Evolutionary conservation across 257 asterid species (phyloP), one percentile per base, ranked within the genome.

Genomic region (Rehmannia glutinosa): DNA sequence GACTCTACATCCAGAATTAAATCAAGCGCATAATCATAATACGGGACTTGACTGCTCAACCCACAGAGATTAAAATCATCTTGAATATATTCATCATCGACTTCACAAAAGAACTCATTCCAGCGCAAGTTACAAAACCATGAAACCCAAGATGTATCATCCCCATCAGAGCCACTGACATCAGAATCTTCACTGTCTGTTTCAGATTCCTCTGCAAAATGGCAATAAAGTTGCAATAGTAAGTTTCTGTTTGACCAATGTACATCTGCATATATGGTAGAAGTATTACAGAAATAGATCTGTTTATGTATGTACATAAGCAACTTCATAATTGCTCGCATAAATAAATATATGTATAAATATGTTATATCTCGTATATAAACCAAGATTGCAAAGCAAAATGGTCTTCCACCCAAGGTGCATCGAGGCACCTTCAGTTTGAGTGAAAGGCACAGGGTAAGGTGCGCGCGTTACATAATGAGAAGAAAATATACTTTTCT

Each of bases 91-190:
- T 82, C 91, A 24, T 85, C 91, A 45, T 85, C 91, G 16, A 85
- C 86, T 72, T 85, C 91, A 49, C 88, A 85, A 64, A 85, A 85
- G 74, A 82, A 82, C 62, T 85, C 88, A 28, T 85, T 85, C 66
- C 91, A 88, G 30, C 88, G 82, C 84, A 85, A 76, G 74, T 85
- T 85, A 83, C 91, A 85, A 73, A 82, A 84, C 91, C 91, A 82
- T 6, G 91, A 82, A 73, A 84, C 75, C 91, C 91, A 84, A 46
- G 86, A 82, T 58, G 91, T 85, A 68, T 85, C 91, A 33, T 84
- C 91, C 64, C 81, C 91, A 38, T 84, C 91, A 49, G 91, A 82
- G 42, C 91, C 91, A 71, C 91, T 82, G 58, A 82, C 84, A 59
- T 84, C 87, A 55, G 91, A 84, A 63, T 77, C 91, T 72, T 82